These are phyloP conservation scores for Tephrocybe rancida DNA, from an alignment of 768 basidiomycete species.

Conservation along the genomic window DNA sequence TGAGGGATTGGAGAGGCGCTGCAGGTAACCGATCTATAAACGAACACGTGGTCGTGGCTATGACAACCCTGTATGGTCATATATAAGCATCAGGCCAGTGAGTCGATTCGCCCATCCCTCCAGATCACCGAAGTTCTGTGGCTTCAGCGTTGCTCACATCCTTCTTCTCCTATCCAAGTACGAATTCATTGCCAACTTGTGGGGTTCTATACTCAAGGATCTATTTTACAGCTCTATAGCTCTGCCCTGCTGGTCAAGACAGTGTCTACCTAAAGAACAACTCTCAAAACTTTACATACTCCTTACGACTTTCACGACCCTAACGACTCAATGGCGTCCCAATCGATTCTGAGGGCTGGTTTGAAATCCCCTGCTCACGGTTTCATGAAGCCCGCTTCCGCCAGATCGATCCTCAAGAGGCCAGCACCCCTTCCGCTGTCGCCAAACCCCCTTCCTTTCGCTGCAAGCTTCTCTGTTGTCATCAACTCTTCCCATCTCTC, in stretches of 20 bases:
- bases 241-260: slow-evolving; percentile 52
- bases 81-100: neutral
- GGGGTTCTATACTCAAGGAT: neutral
- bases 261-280: slow-evolving; percentile 35
- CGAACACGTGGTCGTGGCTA: slow-evolving; percentile 14
- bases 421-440: slow-evolving; percentile 39
- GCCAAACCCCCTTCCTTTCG: slow-evolving; percentile 30
- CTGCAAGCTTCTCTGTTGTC: slow-evolving; percentile 33
- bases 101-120: slow-evolving; percentile 1
- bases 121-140: slow-evolving; percentile 11
- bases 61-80: slow-evolving; percentile 13
- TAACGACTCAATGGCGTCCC: slow-evolving; percentile 37
- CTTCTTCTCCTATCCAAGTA: slow-evolving; percentile 9
- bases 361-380: slow-evolving; percentile 34
- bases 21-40: slow-evolving; percentile 1
- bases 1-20: slow-evolving; percentile 2
- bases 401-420: slow-evolving; percentile 43
- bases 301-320: slow-evolving; percentile 22
- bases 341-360: slow-evolving; percentile 36
- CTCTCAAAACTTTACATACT: slow-evolving; percentile 4
- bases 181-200: neutral
- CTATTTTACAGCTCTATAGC: slow-evolving; percentile 17
- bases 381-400: slow-evolving; percentile 24
- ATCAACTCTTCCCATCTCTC: slow-evolving; percentile 35
- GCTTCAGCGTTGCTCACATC: slow-evolving; percentile 18